phyloP scores from a whole-genome alignment of 2,329 filamentous ascomycete genomes.

The Colletotrichum camelliae region DNA sequence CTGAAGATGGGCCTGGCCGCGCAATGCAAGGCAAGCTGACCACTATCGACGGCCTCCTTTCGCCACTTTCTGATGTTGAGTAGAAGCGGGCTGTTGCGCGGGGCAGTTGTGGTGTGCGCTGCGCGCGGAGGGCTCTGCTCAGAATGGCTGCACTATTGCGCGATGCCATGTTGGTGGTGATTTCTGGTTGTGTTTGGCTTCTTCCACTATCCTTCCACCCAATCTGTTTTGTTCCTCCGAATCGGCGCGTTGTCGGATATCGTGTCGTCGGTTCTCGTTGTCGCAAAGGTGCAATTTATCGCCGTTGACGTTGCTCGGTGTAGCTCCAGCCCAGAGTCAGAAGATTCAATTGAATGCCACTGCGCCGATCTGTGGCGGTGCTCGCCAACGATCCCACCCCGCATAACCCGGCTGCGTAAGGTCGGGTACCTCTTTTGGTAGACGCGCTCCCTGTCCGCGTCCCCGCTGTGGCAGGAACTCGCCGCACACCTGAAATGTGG shows the following conservation, averaged over 20 bases:
- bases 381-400: background rate
- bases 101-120: background rate
- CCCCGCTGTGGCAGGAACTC: conserved; percentile 9
- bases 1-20: background rate
- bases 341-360: background rate
- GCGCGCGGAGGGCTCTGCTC: conserved; percentile 1
- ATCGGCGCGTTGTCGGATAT: background rate
- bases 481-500: background rate
- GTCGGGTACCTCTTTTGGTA: background rate
- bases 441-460: background rate
- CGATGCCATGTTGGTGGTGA: conserved; percentile 1
- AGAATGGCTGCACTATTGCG: background rate
- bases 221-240: background rate
- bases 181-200: background rate
- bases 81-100: background rate
- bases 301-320: background rate
- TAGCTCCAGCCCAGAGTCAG: background rate
- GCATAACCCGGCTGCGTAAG: background rate
- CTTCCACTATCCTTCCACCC: background rate
- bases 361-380: conserved; percentile 21
- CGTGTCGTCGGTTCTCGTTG: background rate
- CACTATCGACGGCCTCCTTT: conserved; percentile 17
- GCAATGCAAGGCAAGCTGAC: background rate
- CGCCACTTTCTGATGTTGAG: background rate
- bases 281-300: background rate